Percentiles rank a stretch among this genome's conserved stretches.
Evolutionary conservation across 148 eudicot species (phyloP).

Genomic region (Silene uniflora): DNA sequence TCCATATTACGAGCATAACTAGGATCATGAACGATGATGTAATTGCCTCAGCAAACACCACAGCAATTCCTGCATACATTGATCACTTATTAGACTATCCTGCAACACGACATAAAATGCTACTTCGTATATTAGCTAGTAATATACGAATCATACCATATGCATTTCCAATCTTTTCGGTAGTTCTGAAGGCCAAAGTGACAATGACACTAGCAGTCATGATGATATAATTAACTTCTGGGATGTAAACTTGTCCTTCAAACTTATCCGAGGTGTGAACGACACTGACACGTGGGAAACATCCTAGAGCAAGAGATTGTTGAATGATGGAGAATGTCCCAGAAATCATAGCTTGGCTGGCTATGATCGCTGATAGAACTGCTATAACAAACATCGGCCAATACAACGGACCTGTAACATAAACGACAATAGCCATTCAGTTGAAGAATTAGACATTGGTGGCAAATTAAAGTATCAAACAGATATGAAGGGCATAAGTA

Average conservation of each 20-base stretch:
- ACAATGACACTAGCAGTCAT: conserved; percentile 44
- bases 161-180: conserved; percentile 46
- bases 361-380: conserved; percentile 51
- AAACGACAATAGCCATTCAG: not conserved
- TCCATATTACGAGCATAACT: conserved; percentile 67
- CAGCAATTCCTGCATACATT: conserved; percentile 52
- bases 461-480: too few relatives aligned
- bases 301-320: conserved; percentile 50
- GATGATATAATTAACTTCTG: conserved; percentile 47
- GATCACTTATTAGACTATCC: not conserved
- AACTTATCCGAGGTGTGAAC: conserved; percentile 49
- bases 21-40: conserved; percentile 52
- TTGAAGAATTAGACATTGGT: not conserved
- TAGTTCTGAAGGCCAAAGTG: conserved; percentile 42
- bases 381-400: conserved; percentile 63
- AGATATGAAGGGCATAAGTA: too few relatives aligned
- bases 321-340: conserved; percentile 55
- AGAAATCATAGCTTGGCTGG: conserved; percentile 57
- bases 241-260: conserved; percentile 53
- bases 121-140: too few relatives aligned
- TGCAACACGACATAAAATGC: too few relatives aligned
- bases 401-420: conserved; percentile 35
- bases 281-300: conserved; percentile 50
- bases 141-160: conserved; percentile 25
- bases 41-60: conserved; percentile 58